phyloP scores from a whole-genome alignment of 192 early-diverging fungal species.

The Phlyctochytrium arcticum region DNA sequence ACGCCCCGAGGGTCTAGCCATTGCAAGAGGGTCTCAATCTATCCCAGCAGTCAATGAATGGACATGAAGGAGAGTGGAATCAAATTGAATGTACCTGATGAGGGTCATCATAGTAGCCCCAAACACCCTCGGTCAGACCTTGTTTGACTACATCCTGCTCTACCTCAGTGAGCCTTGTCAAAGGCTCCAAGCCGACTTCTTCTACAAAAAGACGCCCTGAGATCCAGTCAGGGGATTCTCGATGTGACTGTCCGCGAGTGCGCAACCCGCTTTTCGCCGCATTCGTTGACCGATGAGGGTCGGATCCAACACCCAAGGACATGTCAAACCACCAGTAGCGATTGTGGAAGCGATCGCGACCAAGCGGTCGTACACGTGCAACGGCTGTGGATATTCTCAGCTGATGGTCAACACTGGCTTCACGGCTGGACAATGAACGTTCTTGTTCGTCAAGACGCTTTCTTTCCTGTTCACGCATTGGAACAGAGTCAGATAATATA shows the following conservation, averaged over 20 bases:
- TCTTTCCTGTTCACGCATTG: constrained; percentile 3
- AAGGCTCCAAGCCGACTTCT: constrained; percentile 31
- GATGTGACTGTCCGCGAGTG: constrained; percentile 1
- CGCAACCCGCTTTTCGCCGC: constrained; percentile 15
- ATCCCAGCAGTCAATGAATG: constrained; percentile 2
- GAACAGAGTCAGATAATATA: neutral
- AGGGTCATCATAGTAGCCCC: constrained; percentile 7
- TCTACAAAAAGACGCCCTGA: constrained; percentile 48
- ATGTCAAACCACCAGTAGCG: constrained; percentile 89
- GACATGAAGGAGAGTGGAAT: neutral
- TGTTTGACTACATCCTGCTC: constrained; percentile 40
- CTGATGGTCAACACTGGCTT: constrained; percentile 70
- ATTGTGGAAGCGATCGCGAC: constrained; percentile 80
- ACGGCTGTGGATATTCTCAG: constrained; percentile 54
- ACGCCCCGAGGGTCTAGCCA: constrained; percentile 79
- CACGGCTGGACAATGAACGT: constrained; percentile 40
- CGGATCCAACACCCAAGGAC: constrained; percentile 55
- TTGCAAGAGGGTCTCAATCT: constrained; percentile 58
- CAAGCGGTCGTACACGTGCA: constrained; percentile 69
- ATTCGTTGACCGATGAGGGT: constrained; percentile 25
- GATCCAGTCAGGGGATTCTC: constrained; percentile 15
- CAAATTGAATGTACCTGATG: neutral
- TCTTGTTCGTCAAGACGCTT: constrained; percentile 54
- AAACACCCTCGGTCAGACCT: constrained; percentile 48
- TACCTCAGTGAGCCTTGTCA: constrained; percentile 21